Evolutionary conservation across 768 basidiomycete species (phyloP), one percentile per base, ranked within the genome.

Genomic region (Clathrus columnatus): DNA sequence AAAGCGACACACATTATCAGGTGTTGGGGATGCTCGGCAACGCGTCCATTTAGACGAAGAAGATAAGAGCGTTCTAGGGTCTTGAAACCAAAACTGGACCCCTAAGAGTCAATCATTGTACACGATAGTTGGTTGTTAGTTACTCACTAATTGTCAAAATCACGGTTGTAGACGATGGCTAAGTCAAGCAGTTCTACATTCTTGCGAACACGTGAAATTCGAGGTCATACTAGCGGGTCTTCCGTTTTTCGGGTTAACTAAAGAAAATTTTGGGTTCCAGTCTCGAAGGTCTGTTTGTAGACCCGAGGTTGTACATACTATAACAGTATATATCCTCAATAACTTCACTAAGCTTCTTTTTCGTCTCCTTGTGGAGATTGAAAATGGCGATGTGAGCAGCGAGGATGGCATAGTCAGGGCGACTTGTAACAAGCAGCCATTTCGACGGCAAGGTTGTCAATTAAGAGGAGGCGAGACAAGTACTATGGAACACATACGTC

Each of bases 1-100:
- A 98, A 92, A 46, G 96, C 91, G 55, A 99, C 96, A 69, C 96
- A 93, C 96, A 99, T 98, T 69, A 98, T 86, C 83, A 98, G 90
- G 69, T 98, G 96, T 64, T 98, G 96, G 27, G 96, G 96, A 32
- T 96, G 85, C 69, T 99, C 96, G 42, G 93, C 94, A 47, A 95
- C 91, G 57, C 89, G 88, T 42, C 92, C 91, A 66, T 95, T 82
- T 72, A 98, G 84, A 56, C 93, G 85, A 42, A 99, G 84, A 5
- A 98, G 83, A 70, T 99, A 99, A 1, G 94, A 97, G 28, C 94
- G 87, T 71, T 99, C 96, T 28, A 99, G 84, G 2, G 96, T 99
- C 72, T 99, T 99, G 83, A 98, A 98, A n/a, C 96, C 96, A 65
- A 99, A 99, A 73, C 88, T 91, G 20, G 10, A 2, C 41, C 43